Base-by-base conservation (phyloP, 192 early-diverging fungal genomes). In the Backusella macrospora region DNA sequence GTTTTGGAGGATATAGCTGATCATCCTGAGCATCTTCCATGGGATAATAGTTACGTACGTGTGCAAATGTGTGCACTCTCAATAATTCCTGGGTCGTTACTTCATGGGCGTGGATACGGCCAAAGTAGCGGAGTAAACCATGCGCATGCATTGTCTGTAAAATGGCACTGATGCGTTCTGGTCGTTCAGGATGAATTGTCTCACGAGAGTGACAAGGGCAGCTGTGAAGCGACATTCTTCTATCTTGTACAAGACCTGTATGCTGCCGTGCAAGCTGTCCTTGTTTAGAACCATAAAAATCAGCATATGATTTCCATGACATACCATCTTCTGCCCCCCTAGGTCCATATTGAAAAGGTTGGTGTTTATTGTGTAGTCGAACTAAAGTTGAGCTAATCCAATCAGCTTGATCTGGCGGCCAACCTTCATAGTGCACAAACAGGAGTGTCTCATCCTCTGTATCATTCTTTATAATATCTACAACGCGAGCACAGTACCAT, bases 131-230 rank as follows among this genome's bases (percentile, higher is more conserved):
- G 29, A 87, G 52, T 73, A 87, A 74, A 21, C 83, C 78, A 62
- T 83, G 72, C 44, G 76, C 76, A 59, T 87, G 83, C 59, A 87
- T 77, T 37, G 75, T 75, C 29, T 81, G 72, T 10, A 87, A 44
- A 23, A 87, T 87, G 47, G 79, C 79, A 4, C 76, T 48, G 37
- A 87, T 76, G 23, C 85, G 71, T 73, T 87, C 85, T 15, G 85
- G 85, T 62, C 84, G 79, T 44, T 87, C 85, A 18, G 85, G 85
- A 23, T 87, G 85, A 26, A 78, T 81, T 1, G 75, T 75, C 34
- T 83, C 78, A 16, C 78, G 73, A 38, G 81, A 83, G 37, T 80
- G 73, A 62, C 85, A 87, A 37, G 82, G 83, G 46, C 85, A 87
- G 12, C 72, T 76, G 59, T 87, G 85, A 14, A 84, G 62, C 26